phyloP scores from a whole-genome alignment of 495 filamentous ascomycete genomes.

The Penicillium mononematosum region DNA sequence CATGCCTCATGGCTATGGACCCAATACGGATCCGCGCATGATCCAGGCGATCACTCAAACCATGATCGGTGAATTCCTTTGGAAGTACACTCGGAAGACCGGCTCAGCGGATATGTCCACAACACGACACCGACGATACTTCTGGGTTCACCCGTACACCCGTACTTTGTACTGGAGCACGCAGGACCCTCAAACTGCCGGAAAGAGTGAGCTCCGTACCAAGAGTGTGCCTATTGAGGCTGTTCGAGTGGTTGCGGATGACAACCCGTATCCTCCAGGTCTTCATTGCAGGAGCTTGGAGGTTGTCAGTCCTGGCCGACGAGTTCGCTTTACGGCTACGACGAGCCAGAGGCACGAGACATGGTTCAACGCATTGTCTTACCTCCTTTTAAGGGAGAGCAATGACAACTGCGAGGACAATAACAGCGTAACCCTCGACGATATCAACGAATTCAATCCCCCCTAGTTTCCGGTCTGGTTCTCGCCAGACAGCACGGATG shows the following conservation, averaged over 20 bases:
- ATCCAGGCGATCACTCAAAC: constrained; percentile 99
- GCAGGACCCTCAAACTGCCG: constrained; percentile 75
- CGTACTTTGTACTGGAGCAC: constrained; percentile 97
- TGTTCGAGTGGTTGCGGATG: constrained; percentile 89
- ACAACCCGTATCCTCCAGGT: constrained; percentile 93
- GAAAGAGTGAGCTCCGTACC: constrained; percentile 74
- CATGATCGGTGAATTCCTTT: constrained; percentile 98
- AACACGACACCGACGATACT: constrained; percentile 89
- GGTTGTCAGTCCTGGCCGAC: constrained; percentile 83
- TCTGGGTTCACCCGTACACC: constrained; percentile 99
- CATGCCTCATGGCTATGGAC: constrained; percentile 53
- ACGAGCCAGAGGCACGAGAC: constrained; percentile 94
- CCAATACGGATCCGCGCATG: constrained; percentile 89
- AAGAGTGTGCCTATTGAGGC: constrained; percentile 96
- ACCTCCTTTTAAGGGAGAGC: constrained; percentile 75
- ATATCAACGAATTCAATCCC: constrained; percentile 93
- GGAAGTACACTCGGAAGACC: constrained; percentile 96
- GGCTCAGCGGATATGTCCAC: constrained; percentile 82
- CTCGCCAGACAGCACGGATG: constrained; percentile 54
- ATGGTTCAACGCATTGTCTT: constrained; percentile 97
- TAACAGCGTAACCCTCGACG: constrained; percentile 66
- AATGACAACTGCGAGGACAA: constrained; percentile 58
- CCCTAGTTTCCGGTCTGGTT: constrained; percentile 58
- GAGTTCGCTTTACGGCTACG: constrained; percentile 87
- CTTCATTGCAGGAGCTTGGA: constrained; percentile 91